Base-by-base conservation (phyloP, 257 asterid species). In the Solanum acaule region DNA sequence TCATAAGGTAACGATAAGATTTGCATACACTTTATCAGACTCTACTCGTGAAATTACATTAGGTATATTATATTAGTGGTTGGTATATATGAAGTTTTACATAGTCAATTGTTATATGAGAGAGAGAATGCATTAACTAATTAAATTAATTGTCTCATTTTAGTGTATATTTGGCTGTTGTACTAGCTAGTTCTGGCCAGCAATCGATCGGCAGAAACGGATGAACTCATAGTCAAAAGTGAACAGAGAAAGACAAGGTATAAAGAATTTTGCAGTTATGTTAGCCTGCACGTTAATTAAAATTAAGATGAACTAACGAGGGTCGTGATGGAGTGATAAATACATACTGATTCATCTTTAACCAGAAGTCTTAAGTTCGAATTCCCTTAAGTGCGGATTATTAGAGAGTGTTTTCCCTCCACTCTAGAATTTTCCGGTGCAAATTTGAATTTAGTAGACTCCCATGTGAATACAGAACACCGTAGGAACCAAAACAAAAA, bases 21-120 rank as follows among this genome's bases (percentile, higher is more conserved):
- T 16, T 29, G 0, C 22, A 7, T 27, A 68, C 34, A 65, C 0
- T 68, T 0, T 1, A 68, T 7, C 1, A 68, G 0, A 70, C 1
- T 7, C 2, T 16, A 31, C 1, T 4, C 5, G 3, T 16, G 0
- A 7, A 8, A 71, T 33, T 31, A 68, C 2, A 6, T 0, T 2
- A 3, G 8, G 9, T 68, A 68, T 68, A 13, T 68, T 70, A 67
- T 68, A 13, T 29, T 70, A 65, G 7, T 76, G 15, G 14, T 14
- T n/a, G 61, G 11, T 77, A 23, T 40, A 25, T 6, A 40, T 16
- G n/a, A 44, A 79, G 38, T 42, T 79, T 42, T 42, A 79, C 65
- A 79, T 8, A 79, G 63, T 78, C 25, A 78, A 78, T 27, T 37
- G 49, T 22, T 78, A 78, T 42, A 78, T 25, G 8, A 42, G 63